Percentiles rank a stretch among this genome's conserved stretches.
Evolutionary conservation across 2,329 filamentous ascomycete species (phyloP).

Genomic region (Talaromyces sp.): DNA sequence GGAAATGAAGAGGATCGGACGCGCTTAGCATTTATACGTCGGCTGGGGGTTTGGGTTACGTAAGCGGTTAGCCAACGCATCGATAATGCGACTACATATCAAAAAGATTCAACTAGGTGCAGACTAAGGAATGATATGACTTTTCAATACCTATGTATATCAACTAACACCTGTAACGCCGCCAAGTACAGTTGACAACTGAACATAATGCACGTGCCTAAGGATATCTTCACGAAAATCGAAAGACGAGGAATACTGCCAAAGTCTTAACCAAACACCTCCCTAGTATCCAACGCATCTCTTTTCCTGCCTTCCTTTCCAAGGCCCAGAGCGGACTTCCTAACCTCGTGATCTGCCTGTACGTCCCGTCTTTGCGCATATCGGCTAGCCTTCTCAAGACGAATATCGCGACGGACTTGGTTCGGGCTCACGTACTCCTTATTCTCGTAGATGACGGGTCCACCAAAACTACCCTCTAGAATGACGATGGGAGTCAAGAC

Average conservation of each 20-base stretch:
- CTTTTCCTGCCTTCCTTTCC: constrained; percentile 33
- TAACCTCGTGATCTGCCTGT: constrained; percentile 64
- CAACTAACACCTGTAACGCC: constrained; percentile 1
- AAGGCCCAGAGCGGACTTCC: constrained; percentile 72
- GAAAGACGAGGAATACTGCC: constrained; percentile 17
- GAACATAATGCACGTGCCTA: constrained; percentile 22
- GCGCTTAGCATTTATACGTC: neutral
- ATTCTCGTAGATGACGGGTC: constrained; percentile 96
- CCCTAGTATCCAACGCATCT: constrained; percentile 64
- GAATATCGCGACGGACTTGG: constrained; percentile 63
- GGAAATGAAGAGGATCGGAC: neutral
- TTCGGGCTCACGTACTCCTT: constrained; percentile 96
- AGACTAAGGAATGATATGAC: neutral
- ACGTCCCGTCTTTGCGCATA: constrained; percentile 75
- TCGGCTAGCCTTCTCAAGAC: constrained; percentile 64
- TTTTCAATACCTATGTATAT: neutral
- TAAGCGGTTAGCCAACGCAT: constrained; percentile 4
- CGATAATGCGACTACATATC: too few species aligned
- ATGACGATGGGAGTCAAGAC: constrained; percentile 93
- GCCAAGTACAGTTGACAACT: constrained; percentile 18
- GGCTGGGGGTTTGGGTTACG: constrained; percentile 1
- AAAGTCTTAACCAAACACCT: constrained; percentile 54
- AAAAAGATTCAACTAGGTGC: too few species aligned
- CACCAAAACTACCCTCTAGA: constrained; percentile 89
- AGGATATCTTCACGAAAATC: constrained; percentile 23